A percentile compares a stretch with the other conserved stretches of the same genome.
These are phyloP conservation scores for Hymenoscyphus repandus DNA, from an alignment of 2,329 filamentous ascomycete genomes.

Conservation along the genomic window DNA sequence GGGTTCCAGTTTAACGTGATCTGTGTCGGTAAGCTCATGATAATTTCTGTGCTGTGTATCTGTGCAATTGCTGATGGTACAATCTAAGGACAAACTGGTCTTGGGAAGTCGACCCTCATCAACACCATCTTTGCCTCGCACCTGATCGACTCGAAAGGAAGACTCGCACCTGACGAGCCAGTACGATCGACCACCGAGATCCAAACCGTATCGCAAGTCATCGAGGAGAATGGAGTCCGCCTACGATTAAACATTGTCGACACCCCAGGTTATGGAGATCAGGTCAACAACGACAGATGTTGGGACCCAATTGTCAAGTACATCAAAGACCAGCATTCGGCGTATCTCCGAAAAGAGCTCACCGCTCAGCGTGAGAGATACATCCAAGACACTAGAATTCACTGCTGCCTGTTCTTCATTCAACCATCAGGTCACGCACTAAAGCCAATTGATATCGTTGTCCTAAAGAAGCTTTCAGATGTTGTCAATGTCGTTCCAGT, in stretches of 20 bases:
- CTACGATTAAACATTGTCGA: slow-evolving; percentile 98
- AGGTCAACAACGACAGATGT: slow-evolving; percentile 99
- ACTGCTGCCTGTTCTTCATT: slow-evolving; percentile 99
- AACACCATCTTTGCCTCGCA: slow-evolving; percentile 99
- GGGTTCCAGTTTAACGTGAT: slow-evolving; percentile 99
- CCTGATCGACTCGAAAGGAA: slow-evolving; percentile 97
- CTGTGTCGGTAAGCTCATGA: slow-evolving; percentile 77
- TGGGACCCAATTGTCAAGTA: slow-evolving; percentile 99
- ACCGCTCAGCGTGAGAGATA: slow-evolving; percentile 98
- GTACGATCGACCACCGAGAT: slow-evolving; percentile 97
- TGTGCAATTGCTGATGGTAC: slow-evolving; percentile 20
- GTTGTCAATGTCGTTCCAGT: slow-evolving; percentile 99
- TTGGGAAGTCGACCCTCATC: slow-evolving; percentile 98
- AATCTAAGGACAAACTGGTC: slow-evolving; percentile 81
- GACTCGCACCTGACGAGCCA: slow-evolving; percentile 84
- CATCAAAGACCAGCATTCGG: slow-evolving; percentile 99
- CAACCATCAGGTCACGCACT: slow-evolving; percentile 96
- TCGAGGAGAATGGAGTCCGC: slow-evolving; percentile 98
- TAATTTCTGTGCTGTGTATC: neutral
- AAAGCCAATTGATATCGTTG: slow-evolving; percentile 99
- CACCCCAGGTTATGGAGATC: slow-evolving; percentile 94
- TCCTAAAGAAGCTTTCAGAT: slow-evolving; percentile 98
- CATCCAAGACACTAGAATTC: slow-evolving; percentile 97
- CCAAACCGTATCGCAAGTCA: slow-evolving; percentile 95
- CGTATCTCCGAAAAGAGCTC: slow-evolving; percentile 98